Percentiles rank a stretch among this genome's conserved stretches.
These are phyloP conservation scores for Candida dendrica DNA, from an alignment of 805 yeast species.

Conservation along the genomic window DNA sequence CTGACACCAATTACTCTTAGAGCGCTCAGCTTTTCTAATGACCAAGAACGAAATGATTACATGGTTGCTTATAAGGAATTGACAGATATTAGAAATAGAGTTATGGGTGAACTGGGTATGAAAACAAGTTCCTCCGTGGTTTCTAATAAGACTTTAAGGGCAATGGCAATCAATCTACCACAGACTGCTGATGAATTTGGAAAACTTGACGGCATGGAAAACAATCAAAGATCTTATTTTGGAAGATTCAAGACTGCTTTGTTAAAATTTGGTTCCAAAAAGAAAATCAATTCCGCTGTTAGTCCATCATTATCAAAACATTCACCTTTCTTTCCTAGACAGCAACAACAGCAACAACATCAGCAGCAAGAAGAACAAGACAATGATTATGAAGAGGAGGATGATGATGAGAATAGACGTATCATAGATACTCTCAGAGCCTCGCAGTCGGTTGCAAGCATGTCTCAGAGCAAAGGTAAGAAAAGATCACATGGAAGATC, in stretches of 20 bases:
- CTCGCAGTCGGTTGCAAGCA: not conserved
- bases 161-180: constrained; percentile 52
- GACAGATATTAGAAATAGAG: constrained; percentile 32
- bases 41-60: constrained; percentile 14
- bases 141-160: constrained; percentile 36
- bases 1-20: constrained; percentile 15
- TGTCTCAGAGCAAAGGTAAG: not conserved
- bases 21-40: constrained; percentile 11
- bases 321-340: not conserved
- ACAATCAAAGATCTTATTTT: constrained; percentile 8
- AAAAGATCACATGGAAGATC: not conserved
- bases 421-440: not conserved
- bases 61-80: constrained; percentile 21
- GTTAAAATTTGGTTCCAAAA: constrained; percentile 1
- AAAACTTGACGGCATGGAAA: constrained; percentile 25
- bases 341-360: not conserved
- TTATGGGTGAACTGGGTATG: constrained; percentile 34
- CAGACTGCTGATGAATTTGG: constrained; percentile 39
- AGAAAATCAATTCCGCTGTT: constrained; percentile 5
- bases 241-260: not conserved
- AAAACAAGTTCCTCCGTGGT: constrained; percentile 27
- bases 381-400: not conserved
- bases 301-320: not conserved
- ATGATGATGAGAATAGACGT: not conserved
- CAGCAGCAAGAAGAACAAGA: not conserved